Base-by-base conservation (phyloP, 1,284 basidiomycete species). In the Gomphus sp. region DNA sequence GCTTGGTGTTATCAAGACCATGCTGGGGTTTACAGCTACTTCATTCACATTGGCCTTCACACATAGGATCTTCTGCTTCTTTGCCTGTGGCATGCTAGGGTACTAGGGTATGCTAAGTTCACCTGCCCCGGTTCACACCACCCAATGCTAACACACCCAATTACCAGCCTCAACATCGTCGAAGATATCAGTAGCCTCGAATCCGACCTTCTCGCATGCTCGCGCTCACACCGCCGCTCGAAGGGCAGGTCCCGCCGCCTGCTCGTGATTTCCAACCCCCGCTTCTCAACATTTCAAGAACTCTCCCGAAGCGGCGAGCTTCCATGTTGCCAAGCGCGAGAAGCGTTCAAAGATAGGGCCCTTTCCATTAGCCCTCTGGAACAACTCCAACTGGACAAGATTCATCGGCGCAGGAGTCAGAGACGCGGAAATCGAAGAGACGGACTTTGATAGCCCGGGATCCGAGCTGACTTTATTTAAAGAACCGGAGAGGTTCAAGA, bases 201-300 rank as follows among this genome's bases (percentile, higher is more conserved):
- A 48, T 55, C 64, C 14, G 31, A 55, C 18, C 8, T 57, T 1
- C 34, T 18, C 6, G 45, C 45, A 34, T 10, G 51, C 61, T 39
- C 60, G 61, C 31, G 55, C 52, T 9, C 63, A 62, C 43, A 60
- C 41, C 9, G 39, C 60, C 58, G 58, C 34, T 53, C 62, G 2
- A 50, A 58, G 11, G 51, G 57, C 7, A 43, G 59, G 18, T 58
- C 80, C 12, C 73, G 72, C 22, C 69, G 72, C 43, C 66, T 81
- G 61, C 82, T 84, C 49, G 7, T 16, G 14, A 41, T 41, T 12
- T 75, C 80, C 52, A 79, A 80, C 62, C 80, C 81, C 37, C 79
- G 78, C 36, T 63, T 73, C 55, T 81, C 76, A 64, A 79, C 80
- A 7, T 82, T 84, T 70, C 75, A 69, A 28, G 77, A 78, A 62